Conservation (phyloP, 306 rosid species). For the Gastrolobium villosum region DNA sequence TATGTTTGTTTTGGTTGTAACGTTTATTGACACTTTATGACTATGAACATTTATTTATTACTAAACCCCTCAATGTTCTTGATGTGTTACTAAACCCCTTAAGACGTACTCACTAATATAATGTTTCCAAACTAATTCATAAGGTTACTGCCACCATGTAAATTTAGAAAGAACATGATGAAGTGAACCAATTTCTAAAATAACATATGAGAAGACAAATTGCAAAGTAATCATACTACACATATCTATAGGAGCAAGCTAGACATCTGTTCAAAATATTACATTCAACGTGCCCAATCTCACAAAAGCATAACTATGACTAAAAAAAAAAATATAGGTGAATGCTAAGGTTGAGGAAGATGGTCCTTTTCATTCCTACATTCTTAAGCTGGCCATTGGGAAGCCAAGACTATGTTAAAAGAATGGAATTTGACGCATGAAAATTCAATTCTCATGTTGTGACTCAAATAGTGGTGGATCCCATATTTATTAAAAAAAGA, state of each 20-base stretch:
- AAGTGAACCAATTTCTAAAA: slow-evolving; percentile 4
- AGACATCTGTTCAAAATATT: background rate
- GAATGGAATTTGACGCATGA: too few relatives aligned
- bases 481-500: too few relatives aligned
- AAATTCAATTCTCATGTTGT: too few relatives aligned
- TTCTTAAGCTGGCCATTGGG: slow-evolving; percentile 23
- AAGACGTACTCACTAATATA: background rate
- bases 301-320: background rate
- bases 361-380: slow-evolving; percentile 2
- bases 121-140: background rate
- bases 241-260: background rate
- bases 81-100: too few relatives aligned
- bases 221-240: background rate
- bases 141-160: background rate
- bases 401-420: slow-evolving; percentile 5
- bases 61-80: too few relatives aligned
- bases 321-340: slow-evolving; percentile 12
- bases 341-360: slow-evolving; percentile 12
- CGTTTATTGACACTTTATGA: too few relatives aligned
- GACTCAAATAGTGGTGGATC: too few relatives aligned
- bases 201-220: background rate
- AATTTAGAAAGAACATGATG: background rate
- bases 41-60: too few relatives aligned
- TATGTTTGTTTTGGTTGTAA: too few relatives aligned
- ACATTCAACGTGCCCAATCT: slow-evolving; percentile 24